These are phyloP conservation scores for Senna siamea DNA, from an alignment of 306 rosid genomes.

Conservation along the genomic window DNA sequence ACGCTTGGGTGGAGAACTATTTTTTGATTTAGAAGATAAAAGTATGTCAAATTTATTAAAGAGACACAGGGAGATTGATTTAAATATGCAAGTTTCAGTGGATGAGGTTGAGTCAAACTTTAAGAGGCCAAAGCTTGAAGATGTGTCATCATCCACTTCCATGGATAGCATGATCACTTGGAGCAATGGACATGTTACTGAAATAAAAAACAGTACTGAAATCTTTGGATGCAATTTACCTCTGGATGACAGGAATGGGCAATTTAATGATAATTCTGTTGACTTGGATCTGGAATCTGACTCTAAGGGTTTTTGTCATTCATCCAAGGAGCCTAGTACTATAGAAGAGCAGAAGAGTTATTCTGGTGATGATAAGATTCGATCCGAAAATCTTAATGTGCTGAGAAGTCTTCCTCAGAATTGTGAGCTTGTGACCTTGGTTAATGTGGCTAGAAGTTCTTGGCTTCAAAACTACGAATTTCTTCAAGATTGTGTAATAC, in stretches of 20 bases:
- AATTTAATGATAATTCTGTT: conserved; percentile 46
- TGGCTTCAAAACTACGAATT: conserved; percentile 88
- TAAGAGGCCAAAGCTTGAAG: conserved; percentile 78
- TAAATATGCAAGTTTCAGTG: conserved; percentile 62
- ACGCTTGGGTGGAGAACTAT: conserved; percentile 46
- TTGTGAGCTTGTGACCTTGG: conserved; percentile 65
- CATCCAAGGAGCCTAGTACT: conserved; percentile 41
- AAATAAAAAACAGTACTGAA: conserved; percentile 53
- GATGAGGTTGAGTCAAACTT: conserved; percentile 61
- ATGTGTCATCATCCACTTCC: conserved; percentile 48
- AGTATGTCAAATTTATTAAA: conserved; percentile 50
- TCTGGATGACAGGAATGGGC: conserved; percentile 54
- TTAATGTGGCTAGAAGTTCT: conserved; percentile 82
- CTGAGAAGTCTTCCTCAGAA: conserved; percentile 60
- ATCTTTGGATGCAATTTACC: conserved; percentile 51
- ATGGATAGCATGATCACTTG: conserved; percentile 51
- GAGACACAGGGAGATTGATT: conserved; percentile 84
- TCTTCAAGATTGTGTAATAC: conserved; percentile 93
- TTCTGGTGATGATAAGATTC: conserved; percentile 47
- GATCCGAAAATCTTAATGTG: conserved; percentile 50
- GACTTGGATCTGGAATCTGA: conserved; percentile 57
- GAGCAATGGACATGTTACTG: conserved; percentile 52
- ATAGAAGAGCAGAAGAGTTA: conserved; percentile 46
- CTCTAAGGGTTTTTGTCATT: conserved; percentile 40
- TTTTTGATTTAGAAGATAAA: conserved; percentile 62